Conservation (phyloP, 2,329 filamentous ascomycete species). For the Leptographium lundbergii region DNA sequence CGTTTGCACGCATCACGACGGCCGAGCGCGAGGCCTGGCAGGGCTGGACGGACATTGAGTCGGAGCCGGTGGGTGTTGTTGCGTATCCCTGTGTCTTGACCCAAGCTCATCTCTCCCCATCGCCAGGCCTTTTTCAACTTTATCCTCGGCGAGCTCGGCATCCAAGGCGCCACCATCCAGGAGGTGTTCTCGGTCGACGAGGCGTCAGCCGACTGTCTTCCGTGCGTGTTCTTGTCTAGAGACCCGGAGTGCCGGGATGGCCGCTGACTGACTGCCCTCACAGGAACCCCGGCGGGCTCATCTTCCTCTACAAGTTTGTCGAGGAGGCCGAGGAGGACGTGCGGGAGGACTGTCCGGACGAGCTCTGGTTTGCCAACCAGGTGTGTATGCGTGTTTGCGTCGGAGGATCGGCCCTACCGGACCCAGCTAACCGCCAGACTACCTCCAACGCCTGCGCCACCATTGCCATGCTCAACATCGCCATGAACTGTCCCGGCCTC, state of each 20-base stretch:
- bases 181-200: conserved; percentile 67
- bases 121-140: conserved; percentile 68
- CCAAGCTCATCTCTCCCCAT: conserved; percentile 8
- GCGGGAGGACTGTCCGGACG: conserved; percentile 38
- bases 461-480: conserved; percentile 83
- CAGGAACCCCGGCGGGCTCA: conserved; percentile 68
- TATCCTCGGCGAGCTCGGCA: conserved; percentile 69
- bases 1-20: conserved; percentile 32
- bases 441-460: conserved; percentile 79
- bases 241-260: background rate
- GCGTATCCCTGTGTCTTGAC: too few relatives aligned
- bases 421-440: conserved; percentile 36
- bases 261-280: background rate
- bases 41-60: conserved; percentile 77
- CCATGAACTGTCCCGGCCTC: conserved; percentile 66
- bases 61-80: conserved; percentile 56
- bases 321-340: conserved; percentile 37
- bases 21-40: conserved; percentile 50
- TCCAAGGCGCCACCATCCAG: conserved; percentile 57
- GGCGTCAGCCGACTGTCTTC: conserved; percentile 46
- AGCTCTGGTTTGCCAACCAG: conserved; percentile 54
- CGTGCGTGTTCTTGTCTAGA: conserved; percentile 32
- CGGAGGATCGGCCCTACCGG: background rate
- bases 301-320: conserved; percentile 71
- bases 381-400: conserved; percentile 26